Percentiles rank a stretch among this genome's conserved stretches.
phyloP scores from a whole-genome alignment of 148 eudicot genomes.

The Beta vulgaris region DNA sequence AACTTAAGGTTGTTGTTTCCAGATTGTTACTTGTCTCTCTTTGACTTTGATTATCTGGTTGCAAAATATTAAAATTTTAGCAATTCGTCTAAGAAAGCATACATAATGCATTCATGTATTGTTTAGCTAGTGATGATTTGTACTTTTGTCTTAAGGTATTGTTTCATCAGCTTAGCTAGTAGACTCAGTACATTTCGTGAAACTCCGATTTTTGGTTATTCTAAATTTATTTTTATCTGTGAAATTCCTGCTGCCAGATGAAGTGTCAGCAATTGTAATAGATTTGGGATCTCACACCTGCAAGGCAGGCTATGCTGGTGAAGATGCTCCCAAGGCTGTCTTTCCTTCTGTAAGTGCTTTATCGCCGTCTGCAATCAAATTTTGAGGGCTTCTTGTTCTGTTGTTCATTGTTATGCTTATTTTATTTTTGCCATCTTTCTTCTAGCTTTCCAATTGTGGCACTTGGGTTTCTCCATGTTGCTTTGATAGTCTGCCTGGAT shows the following conservation, averaged over 20 bases:
- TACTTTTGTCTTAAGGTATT: too few species aligned
- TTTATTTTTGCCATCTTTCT: background rate
- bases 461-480: background rate
- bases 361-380: background rate
- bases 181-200: too few species aligned
- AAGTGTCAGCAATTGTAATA: slow-evolving; percentile 88
- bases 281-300: slow-evolving; percentile 93
- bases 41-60: background rate
- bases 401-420: background rate
- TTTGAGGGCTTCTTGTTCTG: background rate
- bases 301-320: slow-evolving; percentile 98
- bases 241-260: slow-evolving; percentile 47
- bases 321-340: slow-evolving; percentile 98
- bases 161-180: too few species aligned
- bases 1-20: background rate
- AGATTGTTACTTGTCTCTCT: too few species aligned
- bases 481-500: background rate
- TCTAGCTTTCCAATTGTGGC: background rate
- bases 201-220: background rate
- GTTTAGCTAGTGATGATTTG: too few species aligned
- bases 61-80: background rate
- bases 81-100: background rate
- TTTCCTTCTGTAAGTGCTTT: slow-evolving; percentile 71
- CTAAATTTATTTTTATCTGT: background rate
- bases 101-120: background rate